Evolutionary conservation across 2,329 filamentous ascomycete species (phyloP), one percentile per base, ranked within the genome.

Genomic region (Stromatinia cepivora): DNA sequence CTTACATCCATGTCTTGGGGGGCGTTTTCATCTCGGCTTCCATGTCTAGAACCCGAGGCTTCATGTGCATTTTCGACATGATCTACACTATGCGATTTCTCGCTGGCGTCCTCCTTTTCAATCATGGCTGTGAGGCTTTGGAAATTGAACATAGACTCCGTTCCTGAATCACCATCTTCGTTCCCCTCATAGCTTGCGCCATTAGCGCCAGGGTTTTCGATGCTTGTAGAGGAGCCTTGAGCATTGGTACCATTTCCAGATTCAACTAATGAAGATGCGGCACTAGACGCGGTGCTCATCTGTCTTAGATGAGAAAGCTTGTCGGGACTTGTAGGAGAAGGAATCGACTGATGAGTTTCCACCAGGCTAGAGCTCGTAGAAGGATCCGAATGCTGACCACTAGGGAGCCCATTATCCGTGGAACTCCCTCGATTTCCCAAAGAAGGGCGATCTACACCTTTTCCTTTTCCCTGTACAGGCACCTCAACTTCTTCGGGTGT

Each of bases 141-240:
- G 78, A 97, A 97, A 79, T 97, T 97, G 80, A 97, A 95, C 86
- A 97, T 88, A 4, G 93, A 88, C 77, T 97, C 94, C 0, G 85
- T 81, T 58, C 84, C 84, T 6, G 82, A 76, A 6, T 84, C 82
- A 34, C 86, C 85, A 9, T 82, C 79, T 34, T 88, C 85, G 3
- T 72, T 79, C 53, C 54, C 53, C 3, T 81, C 82, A 3, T 87
- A 78, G 56, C 85, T 87, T 1, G 85, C 76, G 6, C 84, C 85
- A 71, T 87, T 89, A 1, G 82, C 83, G 59, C 83, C 85, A 0
- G 86, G 84, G 56, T 85, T 65, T 53, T 83, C 82, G n/a, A 81
- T 77, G 1, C 80, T 82, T n/a, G 81, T 82, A 8, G 77, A 76
- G n/a, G 80, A 81, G 10, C 80, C 80, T 52, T 75, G 78, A 17